These are phyloP conservation scores for Tricladium varicosporioides DNA, from an alignment of 2,329 filamentous ascomycete species.

Conservation along the genomic window DNA sequence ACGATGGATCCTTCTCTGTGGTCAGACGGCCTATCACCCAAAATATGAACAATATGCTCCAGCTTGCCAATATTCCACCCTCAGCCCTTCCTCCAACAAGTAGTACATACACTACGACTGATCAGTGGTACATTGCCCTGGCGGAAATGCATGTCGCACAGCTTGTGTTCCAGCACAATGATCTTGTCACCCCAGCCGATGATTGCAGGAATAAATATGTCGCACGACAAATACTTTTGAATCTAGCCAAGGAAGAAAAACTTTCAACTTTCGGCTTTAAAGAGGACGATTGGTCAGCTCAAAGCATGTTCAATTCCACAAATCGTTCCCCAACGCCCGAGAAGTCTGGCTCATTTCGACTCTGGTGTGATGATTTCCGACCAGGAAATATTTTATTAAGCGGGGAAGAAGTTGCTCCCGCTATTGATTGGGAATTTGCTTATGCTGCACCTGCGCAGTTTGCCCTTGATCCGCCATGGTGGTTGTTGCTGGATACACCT, in stretches of 20 bases:
- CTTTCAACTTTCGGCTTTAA: slow-evolving; percentile 21
- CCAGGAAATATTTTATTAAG: slow-evolving; percentile 37
- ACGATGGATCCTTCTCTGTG: slow-evolving; percentile 6
- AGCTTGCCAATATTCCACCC: slow-evolving; percentile 17
- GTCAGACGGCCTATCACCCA: slow-evolving; percentile 14
- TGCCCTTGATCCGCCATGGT: slow-evolving; percentile 38
- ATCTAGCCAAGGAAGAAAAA: slow-evolving; percentile 28
- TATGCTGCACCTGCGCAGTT: slow-evolving; percentile 38
- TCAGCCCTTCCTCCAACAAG: slow-evolving; percentile 10
- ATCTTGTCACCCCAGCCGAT: slow-evolving; percentile 36
- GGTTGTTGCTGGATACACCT: slow-evolving; percentile 36
- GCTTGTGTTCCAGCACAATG: slow-evolving; percentile 42
- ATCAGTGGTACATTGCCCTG: slow-evolving; percentile 16
- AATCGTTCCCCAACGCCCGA: slow-evolving; percentile 15
- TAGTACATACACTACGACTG: slow-evolving; percentile 12
- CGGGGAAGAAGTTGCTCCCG: slow-evolving; percentile 29
- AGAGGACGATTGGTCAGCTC: slow-evolving; percentile 33
- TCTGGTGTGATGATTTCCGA: slow-evolving; percentile 38
- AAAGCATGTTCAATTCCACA: slow-evolving; percentile 6
- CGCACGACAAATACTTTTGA: slow-evolving; percentile 38
- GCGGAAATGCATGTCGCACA: slow-evolving; percentile 39
- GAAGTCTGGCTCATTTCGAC: slow-evolving; percentile 20
- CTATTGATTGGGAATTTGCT: slow-evolving; percentile 43
- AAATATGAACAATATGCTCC: slow-evolving; percentile 22
- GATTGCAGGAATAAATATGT: slow-evolving; percentile 44